Evolutionary conservation across 345 rosid genomes (phyloP).

Genomic region (Lumnitzera racemosa): DNA sequence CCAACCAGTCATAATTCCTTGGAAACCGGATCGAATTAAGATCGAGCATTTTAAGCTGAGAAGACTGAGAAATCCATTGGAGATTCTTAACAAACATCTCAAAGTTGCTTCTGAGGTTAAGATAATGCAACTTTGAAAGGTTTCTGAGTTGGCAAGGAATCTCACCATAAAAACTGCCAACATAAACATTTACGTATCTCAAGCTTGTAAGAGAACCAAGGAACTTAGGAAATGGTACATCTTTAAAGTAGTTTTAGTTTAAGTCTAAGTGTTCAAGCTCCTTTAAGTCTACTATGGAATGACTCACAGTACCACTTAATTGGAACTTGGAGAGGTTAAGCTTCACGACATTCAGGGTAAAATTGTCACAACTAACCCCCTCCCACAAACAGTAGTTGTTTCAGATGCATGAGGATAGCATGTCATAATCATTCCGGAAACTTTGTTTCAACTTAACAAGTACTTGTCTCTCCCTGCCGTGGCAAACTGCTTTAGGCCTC

Average conservation of each 20-base stretch:
- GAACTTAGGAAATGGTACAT: background rate
- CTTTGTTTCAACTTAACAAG: too few species aligned
- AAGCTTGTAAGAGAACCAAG: background rate
- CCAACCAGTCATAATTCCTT: conserved; percentile 5
- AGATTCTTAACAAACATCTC: background rate
- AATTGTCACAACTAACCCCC: background rate
- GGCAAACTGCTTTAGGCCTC: too few species aligned
- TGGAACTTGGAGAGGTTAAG: conserved; percentile 1
- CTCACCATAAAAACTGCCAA: conserved; percentile 12
- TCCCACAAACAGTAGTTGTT: background rate
- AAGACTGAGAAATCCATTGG: conserved; percentile 18
- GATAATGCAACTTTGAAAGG: conserved; percentile 15
- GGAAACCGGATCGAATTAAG: conserved; percentile 3
- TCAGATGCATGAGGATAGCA: too few species aligned
- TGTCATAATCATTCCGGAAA: too few species aligned
- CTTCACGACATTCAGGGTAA: background rate
- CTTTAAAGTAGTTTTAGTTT: background rate
- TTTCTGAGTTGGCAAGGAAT: conserved; percentile 20
- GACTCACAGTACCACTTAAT: background rate
- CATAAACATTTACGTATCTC: conserved; percentile 16
- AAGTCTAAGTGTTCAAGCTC: conserved; percentile 6
- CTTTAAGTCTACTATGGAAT: conserved; percentile 3
- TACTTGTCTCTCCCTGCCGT: too few species aligned
- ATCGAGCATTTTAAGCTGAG: conserved; percentile 15
- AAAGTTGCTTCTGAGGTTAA: conserved; percentile 1